Base-by-base conservation (phyloP, 257 asterid genomes). In the Solanum appendiculatum region DNA sequence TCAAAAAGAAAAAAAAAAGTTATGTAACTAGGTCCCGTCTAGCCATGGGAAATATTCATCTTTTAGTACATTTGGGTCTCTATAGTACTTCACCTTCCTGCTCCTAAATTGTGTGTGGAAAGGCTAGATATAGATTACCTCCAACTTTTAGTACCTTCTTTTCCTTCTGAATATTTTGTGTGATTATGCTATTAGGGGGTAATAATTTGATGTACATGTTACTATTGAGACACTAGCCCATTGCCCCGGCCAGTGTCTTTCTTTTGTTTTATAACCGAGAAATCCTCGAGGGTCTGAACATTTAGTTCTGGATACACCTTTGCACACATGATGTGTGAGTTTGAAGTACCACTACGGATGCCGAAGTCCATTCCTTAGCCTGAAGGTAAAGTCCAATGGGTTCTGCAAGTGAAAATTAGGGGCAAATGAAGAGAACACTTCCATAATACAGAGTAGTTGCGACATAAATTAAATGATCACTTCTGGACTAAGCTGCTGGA, bases 301-400 rank as follows among this genome's bases (percentile, higher is more conserved):
- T 91, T 84, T 96, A 89, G 90, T 91, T 46, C 86, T 95, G 72
- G 92, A 95, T 2, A 42, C 91, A 33, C 98, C 99, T 74, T 85
- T 96, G 86, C 86, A 96, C n/a, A n/a, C 23, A 84, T 95, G 48
- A 81, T 93, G 86, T 98, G 98, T 23, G 98, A 95, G 90, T 93
- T 90, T 88, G 94, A 96, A 91, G 95, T 96, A 73, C 97, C 96
- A 64, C 97, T 96, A 8, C 96, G 93, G 68, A 88, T 96, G 39
- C 99, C 98, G 6, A 94, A 90, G 87, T 90, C 98, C 86, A 91
- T 96, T 84, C 99, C 97, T 58, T 90, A 92, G 90, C 97, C 95
- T 0, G 97, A 94, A 20, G 98, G 98, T 74, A 91, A 90, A 75
- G 91, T 85, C 69, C 91, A 93, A 23, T 93, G 95, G 95, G 69